Percentiles rank a stretch among this genome's conserved stretches.
Conservation (phyloP, 495 filamentous ascomycete species). For the Aspergillus indologenus region DNA sequence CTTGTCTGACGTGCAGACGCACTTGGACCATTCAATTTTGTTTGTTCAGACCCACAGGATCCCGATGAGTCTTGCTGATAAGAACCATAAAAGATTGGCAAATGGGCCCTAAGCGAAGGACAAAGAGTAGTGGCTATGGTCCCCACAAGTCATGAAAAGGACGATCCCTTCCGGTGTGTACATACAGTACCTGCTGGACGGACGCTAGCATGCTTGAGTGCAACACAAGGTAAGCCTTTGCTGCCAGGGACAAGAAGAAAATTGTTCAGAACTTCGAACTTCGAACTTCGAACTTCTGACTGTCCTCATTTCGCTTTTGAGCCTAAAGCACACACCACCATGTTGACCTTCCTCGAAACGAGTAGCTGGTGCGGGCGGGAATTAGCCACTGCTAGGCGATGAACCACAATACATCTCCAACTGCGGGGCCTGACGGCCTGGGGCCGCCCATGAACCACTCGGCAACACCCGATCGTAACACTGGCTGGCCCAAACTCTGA, state of each 20-base stretch:
- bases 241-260: neutral
- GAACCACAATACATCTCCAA: neutral
- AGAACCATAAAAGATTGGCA: neutral
- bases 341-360: neutral
- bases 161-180: neutral
- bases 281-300: no score
- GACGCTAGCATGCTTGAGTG: neutral
- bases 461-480: conserved; percentile 16
- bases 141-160: neutral
- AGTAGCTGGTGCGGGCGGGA: no score
- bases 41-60: neutral
- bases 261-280: no score
- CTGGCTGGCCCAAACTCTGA: conserved; percentile 1
- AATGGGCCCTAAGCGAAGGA: neutral
- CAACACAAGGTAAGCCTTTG: neutral
- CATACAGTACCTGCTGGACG: neutral
- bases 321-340: neutral
- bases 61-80: neutral
- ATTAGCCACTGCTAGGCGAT: neutral
- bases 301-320: no score
- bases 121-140: neutral
- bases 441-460: conserved; percentile 18
- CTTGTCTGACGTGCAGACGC: neutral
- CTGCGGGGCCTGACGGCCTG: conserved; percentile 1
- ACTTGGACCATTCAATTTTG: neutral